A percentile compares a stretch with the other conserved stretches of the same genome.
These are phyloP conservation scores for Hypoxylon subgilvum DNA, from an alignment of 495 filamentous ascomycete species.

Conservation along the genomic window DNA sequence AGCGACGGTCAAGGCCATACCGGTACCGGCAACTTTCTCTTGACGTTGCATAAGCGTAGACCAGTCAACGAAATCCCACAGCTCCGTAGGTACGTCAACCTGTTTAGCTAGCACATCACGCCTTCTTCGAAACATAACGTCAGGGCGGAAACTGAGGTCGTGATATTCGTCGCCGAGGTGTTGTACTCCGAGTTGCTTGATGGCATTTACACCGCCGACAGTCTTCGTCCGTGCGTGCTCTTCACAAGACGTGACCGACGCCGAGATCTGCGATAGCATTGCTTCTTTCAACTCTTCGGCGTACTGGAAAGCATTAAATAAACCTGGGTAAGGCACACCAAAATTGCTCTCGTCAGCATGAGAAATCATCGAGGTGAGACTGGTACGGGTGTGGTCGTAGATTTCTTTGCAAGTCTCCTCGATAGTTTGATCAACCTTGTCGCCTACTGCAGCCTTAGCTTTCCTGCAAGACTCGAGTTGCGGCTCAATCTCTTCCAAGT, in stretches of 20 bases:
- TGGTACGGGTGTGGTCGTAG: constrained; percentile 78
- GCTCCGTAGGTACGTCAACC: constrained; percentile 83
- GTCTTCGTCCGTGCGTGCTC: constrained; percentile 81
- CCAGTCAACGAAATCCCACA: constrained; percentile 93
- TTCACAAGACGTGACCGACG: constrained; percentile 78
- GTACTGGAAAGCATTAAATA: constrained; percentile 86
- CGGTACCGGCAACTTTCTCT: constrained; percentile 89
- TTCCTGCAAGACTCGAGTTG: constrained; percentile 82
- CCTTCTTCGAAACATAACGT: constrained; percentile 89
- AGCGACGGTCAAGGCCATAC: constrained; percentile 92
- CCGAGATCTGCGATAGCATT: constrained; percentile 85
- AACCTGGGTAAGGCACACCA: constrained; percentile 82
- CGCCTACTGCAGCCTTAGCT: constrained; percentile 79
- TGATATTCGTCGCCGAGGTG: constrained; percentile 87
- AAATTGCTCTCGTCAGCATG: constrained; percentile 77
- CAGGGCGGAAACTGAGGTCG: constrained; percentile 81
- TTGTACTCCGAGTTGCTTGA: constrained; percentile 84
- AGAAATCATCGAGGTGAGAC: constrained; percentile 71
- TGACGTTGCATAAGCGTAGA: constrained; percentile 81
- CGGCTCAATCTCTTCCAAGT: constrained; percentile 82
- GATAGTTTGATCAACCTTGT: constrained; percentile 78
- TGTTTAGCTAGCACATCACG: constrained; percentile 80
- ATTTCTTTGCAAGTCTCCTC: constrained; percentile 84
- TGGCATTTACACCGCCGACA: constrained; percentile 79
- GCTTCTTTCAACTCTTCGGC: constrained; percentile 91